Base-by-base conservation (phyloP, 2,329 filamentous ascomycete genomes). In the Xylariaceae sp. region DNA sequence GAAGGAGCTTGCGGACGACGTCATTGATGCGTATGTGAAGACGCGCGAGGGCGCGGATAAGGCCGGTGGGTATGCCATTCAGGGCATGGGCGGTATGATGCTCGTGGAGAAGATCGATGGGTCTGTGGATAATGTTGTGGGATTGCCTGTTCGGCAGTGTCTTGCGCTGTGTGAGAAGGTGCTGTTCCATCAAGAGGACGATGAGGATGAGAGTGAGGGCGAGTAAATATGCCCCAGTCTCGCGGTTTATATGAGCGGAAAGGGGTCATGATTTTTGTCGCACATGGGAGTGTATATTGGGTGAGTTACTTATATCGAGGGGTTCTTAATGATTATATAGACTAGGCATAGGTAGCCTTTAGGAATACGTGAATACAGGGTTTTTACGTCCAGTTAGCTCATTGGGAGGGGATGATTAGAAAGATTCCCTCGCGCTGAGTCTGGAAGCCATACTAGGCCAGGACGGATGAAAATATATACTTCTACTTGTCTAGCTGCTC, bases 31-130 rank as follows among this genome's bases (percentile, higher is more conserved):
- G 4, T 92, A 92, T 71, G 88, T 92, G 59, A 82, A 81, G 70
- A 97, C 93, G 18, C 82, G 93, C 57, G 94, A 99, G 78, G 94
- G 94, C 1, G 92, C 86, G 9, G 94, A 97, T 74, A 99, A 97
- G 79, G 94, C 94, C 0, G 94, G 94, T 1, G 94, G 94, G 0
- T 99, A 99, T 74, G 94, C 91, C 1, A 84, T 99, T 56, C 94
- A 99, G 75, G 94, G 93, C 0, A 79, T 93, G 9, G 94, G 90
- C 1, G 88, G 89, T 7, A 86, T 97, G 72, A 80, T 99, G 61
- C 75, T 99, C 59, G 86, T 99, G 10, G 92, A 97, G 73, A 88
- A 82, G 73, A 89, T 99, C 65, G 90, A 96, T 64, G 94, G 94
- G 9, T 86, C 85, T 57, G 90, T 91, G 69, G 94, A 99, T 78